These are phyloP conservation scores for Boletus tylopilopsis DNA, from an alignment of 768 basidiomycete genomes.

Conservation along the genomic window DNA sequence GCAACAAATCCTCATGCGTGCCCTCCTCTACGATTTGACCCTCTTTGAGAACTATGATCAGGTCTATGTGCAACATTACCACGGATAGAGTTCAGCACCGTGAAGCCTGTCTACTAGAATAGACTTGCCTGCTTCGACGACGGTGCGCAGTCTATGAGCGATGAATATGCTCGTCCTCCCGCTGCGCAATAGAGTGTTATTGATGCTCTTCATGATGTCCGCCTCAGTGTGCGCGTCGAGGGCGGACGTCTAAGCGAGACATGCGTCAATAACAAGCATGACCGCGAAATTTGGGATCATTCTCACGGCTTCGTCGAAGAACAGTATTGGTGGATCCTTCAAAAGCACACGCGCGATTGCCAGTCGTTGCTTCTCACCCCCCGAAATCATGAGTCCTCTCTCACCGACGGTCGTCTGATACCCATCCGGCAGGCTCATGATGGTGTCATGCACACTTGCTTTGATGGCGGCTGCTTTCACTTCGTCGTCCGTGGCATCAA, in stretches of 20 bases:
- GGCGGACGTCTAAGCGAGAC: constrained; percentile 73
- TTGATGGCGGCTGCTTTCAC: constrained; percentile 79
- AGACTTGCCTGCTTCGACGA: constrained; percentile 79
- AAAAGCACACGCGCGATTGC: constrained; percentile 90
- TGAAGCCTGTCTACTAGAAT: not conserved
- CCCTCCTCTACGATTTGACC: constrained; percentile 91
- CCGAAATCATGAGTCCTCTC: constrained; percentile 95
- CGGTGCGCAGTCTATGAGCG: constrained; percentile 86
- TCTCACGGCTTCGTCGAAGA: constrained; percentile 97
- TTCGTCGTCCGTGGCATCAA: constrained; percentile 86
- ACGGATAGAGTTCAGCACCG: not conserved
- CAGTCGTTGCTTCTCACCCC: constrained; percentile 96
- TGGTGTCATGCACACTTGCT: constrained; percentile 83
- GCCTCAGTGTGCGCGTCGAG: constrained; percentile 93
- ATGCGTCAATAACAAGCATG: constrained; percentile 1
- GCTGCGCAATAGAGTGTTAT: constrained; percentile 69
- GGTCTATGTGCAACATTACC: constrained; percentile 44
- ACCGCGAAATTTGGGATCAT: not conserved
- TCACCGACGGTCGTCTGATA: constrained; percentile 94
- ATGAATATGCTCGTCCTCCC: constrained; percentile 94
- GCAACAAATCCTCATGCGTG: constrained; percentile 84
- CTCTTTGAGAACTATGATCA: constrained; percentile 92
- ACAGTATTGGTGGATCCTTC: constrained; percentile 93
- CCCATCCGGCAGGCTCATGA: constrained; percentile 77
- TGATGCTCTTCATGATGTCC: constrained; percentile 94